Evolutionary conservation across 2,329 filamentous ascomycete genomes (phyloP).

Genomic region (Fusarium miscanthi): DNA sequence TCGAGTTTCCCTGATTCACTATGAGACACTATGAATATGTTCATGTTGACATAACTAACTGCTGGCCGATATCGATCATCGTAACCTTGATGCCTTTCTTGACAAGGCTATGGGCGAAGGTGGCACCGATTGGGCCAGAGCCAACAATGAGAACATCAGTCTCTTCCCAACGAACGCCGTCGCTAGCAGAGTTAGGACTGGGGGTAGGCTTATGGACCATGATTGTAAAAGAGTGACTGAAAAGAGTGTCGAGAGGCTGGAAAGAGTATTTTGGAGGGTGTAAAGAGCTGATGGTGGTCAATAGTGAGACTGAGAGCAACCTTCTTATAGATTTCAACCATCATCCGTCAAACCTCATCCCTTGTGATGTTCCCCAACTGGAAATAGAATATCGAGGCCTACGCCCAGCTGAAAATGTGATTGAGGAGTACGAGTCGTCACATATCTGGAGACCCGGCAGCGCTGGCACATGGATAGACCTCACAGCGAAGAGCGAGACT

Average conservation of each 20-base stretch:
- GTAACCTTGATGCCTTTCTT: constrained; percentile 2
- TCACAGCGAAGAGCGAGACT: not conserved
- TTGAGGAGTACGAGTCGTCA: not conserved
- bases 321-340: not conserved
- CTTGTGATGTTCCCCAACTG: rapidly evolving
- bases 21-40: not conserved
- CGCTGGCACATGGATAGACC: rapidly evolving
- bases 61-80: constrained; percentile 9
- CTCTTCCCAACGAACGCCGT: rapidly evolving
- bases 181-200: not conserved
- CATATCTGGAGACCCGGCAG: not conserved
- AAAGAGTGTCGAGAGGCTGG: not conserved
- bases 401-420: not conserved
- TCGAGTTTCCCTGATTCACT: not conserved
- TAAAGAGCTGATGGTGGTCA: rapidly evolving
- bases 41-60: not conserved
- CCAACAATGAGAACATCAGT: constrained; percentile 6
- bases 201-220: not conserved
- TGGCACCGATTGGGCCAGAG: constrained; percentile 5
- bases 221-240: not conserved
- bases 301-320: rapidly evolving
- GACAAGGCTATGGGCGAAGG: not conserved
- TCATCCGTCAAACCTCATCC: too few relatives aligned
- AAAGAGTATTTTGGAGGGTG: rapidly evolving
- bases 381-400: rapidly evolving